phyloP scores from a whole-genome alignment of 495 filamentous ascomycete species.

The Sphaerosporella brunnea region DNA sequence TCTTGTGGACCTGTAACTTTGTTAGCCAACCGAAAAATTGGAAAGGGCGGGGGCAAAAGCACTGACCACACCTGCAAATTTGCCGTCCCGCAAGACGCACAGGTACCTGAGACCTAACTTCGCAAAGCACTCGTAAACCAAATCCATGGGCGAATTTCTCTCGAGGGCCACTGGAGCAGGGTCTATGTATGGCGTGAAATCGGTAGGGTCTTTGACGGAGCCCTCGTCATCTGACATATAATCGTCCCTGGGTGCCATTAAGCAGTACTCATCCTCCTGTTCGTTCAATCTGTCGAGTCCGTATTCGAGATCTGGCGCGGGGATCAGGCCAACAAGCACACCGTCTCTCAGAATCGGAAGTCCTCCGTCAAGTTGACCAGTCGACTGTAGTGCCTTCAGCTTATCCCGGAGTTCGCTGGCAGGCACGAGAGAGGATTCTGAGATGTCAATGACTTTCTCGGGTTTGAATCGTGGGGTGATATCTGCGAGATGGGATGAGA shows the following conservation, averaged over 20 bases:
- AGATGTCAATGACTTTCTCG: conserved; percentile 75
- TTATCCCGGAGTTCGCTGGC: conserved; percentile 60
- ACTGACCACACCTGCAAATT: conserved; percentile 71
- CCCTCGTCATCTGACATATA: conserved; percentile 33
- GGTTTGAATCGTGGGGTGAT: conserved; percentile 59
- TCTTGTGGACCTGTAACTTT: conserved; percentile 59
- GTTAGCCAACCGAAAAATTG: conserved; percentile 14
- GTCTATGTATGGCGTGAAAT: conserved; percentile 87
- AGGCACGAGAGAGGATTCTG: conserved; percentile 53
- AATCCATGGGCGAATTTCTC: conserved; percentile 75
- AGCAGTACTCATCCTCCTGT: conserved; percentile 44
- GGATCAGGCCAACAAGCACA: conserved; percentile 77
- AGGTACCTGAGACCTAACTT: conserved; percentile 87
- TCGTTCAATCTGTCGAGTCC: conserved; percentile 74
- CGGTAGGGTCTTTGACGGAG: conserved; percentile 42
- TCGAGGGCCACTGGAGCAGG: conserved; percentile 77
- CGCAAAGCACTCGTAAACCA: conserved; percentile 93
- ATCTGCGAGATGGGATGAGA: conserved; percentile 68
- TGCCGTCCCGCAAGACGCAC: conserved; percentile 68
- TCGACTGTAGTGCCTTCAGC: conserved; percentile 60
- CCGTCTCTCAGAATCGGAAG: conserved; percentile 66
- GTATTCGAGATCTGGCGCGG: conserved; percentile 86
- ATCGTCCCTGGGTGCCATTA: conserved; percentile 53
- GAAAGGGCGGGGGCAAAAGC: conserved; percentile 2
- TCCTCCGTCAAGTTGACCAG: conserved; percentile 82